Evolutionary conservation across 2,329 filamentous ascomycete genomes (phyloP).

Genomic region (Venturia pyrina): DNA sequence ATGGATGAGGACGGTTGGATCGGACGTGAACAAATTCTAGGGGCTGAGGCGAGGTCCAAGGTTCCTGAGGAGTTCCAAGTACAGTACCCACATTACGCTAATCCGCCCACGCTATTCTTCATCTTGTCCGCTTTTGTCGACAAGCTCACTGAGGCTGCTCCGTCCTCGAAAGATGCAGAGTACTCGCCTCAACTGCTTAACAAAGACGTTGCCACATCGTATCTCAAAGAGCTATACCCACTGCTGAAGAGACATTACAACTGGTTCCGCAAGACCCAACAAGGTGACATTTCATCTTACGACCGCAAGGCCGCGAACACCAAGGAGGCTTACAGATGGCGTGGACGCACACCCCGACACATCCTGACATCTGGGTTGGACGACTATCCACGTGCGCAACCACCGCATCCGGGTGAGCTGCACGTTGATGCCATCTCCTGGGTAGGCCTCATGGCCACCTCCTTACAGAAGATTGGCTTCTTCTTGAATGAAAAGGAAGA

Average conservation of each 20-base stretch:
- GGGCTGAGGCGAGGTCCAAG: slow-evolving; percentile 78
- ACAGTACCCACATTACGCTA: slow-evolving; percentile 93
- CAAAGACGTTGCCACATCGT: slow-evolving; percentile 55
- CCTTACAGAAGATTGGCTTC: slow-evolving; percentile 69
- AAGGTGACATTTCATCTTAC: slow-evolving; percentile 80
- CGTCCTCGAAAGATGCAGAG: slow-evolving; percentile 21
- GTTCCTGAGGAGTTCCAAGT: slow-evolving; percentile 82
- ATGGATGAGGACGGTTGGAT: slow-evolving; percentile 98
- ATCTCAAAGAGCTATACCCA: slow-evolving; percentile 71
- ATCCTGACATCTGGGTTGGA: slow-evolving; percentile 90
- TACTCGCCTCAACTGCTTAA: slow-evolving; percentile 46
- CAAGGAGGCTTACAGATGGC: slow-evolving; percentile 94
- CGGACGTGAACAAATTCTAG: slow-evolving; percentile 84
- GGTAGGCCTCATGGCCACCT: slow-evolving; percentile 92
- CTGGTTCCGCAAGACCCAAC: slow-evolving; percentile 89
- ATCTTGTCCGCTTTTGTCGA: slow-evolving; percentile 73
- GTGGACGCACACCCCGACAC: slow-evolving; percentile 76
- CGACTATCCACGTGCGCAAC: slow-evolving; percentile 88
- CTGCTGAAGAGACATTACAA: slow-evolving; percentile 76
- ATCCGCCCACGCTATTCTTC: slow-evolving; percentile 87
- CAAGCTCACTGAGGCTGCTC: slow-evolving; percentile 44
- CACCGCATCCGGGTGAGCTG: slow-evolving; percentile 89
- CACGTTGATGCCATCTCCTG: slow-evolving; percentile 92
- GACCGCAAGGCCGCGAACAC: slow-evolving; percentile 78
- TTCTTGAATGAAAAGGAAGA: slow-evolving; percentile 59